phyloP scores from a whole-genome alignment of 495 filamentous ascomycete species.

The Penicillium tannophilum region DNA sequence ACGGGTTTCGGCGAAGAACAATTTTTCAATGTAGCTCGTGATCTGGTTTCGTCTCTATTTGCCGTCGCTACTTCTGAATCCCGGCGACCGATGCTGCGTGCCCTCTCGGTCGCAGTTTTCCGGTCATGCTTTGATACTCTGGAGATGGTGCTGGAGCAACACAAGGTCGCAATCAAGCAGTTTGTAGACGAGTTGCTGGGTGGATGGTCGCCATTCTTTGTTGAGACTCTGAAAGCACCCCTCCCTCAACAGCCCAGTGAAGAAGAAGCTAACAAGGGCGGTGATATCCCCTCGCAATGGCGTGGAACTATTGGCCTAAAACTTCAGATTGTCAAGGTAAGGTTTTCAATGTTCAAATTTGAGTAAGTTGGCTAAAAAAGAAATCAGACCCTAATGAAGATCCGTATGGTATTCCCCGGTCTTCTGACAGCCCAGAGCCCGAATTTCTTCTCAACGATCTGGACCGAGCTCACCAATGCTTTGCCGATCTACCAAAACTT shows the following conservation, averaged over 20 bases:
- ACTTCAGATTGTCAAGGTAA: constrained; percentile 79
- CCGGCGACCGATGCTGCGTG: constrained; percentile 73
- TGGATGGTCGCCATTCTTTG: constrained; percentile 86
- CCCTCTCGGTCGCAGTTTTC: constrained; percentile 86
- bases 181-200: constrained; percentile 85
- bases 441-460: constrained; percentile 78
- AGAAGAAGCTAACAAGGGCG: constrained; percentile 53
- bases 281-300: constrained; percentile 56
- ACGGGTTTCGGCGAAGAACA: constrained; percentile 91
- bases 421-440: constrained; percentile 79
- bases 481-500: constrained; percentile 72
- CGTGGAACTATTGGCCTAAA: constrained; percentile 83
- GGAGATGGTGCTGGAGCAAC: constrained; percentile 92
- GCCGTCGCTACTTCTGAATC: constrained; percentile 74
- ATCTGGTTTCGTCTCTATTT: constrained; percentile 80
- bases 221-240: constrained; percentile 66
- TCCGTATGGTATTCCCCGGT: constrained; percentile 78
- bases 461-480: constrained; percentile 77
- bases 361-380: constrained; percentile 10
- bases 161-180: constrained; percentile 76
- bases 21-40: constrained; percentile 83
- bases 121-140: constrained; percentile 88
- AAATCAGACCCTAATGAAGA: constrained; percentile 79
- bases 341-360: constrained; percentile 1
- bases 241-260: constrained; percentile 65